Conservation (phyloP, 768 basidiomycete genomes). For the Kwoniella sp. region DNA sequence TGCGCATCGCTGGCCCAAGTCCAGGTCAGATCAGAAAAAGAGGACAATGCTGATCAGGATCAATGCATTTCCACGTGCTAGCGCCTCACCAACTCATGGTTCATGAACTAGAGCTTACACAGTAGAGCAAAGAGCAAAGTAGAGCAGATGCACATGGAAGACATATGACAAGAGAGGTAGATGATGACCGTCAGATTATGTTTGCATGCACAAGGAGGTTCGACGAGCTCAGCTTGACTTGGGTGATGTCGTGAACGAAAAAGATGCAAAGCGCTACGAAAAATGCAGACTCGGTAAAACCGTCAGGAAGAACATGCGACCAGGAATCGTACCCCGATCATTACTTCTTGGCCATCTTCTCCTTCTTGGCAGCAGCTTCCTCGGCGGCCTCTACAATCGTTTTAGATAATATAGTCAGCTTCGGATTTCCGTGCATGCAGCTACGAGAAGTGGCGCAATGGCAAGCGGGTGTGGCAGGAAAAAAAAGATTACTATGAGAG, state of each 20-base stretch:
- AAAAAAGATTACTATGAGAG: too few species aligned
- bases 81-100: constrained; percentile 46
- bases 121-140: neutral
- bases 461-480: neutral
- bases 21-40: neutral
- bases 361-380: constrained; percentile 50
- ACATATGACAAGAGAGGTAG: too few species aligned
- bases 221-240: neutral
- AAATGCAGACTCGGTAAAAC: too few species aligned
- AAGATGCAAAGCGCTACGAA: neutral
- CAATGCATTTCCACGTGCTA: neutral
- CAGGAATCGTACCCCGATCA: neutral
- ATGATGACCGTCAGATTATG: neutral
- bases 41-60: constrained; percentile 2
- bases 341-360: constrained; percentile 26
- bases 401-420: constrained; percentile 8
- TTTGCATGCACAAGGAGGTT: neutral
- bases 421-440: neutral
- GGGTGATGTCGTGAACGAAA: neutral
- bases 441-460: neutral
- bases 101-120: constrained; percentile 20
- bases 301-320: too few species aligned
- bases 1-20: neutral
- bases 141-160: neutral
- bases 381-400: constrained; percentile 40